Percentiles rank a stretch among this genome's conserved stretches.
These are phyloP conservation scores for Pinus albicaulis DNA, from an alignment of 75 land plant genomes.

Conservation along the genomic window DNA sequence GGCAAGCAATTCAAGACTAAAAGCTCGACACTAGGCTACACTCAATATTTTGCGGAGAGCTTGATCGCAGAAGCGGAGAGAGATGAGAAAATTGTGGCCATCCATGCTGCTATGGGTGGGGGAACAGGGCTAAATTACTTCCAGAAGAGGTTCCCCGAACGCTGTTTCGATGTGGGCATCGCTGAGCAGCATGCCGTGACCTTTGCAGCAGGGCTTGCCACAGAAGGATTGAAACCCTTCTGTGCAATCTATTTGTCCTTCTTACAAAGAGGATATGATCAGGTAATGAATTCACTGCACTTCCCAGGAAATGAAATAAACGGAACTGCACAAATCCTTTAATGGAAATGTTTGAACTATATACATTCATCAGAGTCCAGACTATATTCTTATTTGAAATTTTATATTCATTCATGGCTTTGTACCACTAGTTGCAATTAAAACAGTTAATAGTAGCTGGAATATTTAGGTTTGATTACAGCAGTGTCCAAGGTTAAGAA, in stretches of 20 bases:
- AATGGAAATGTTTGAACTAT: not conserved
- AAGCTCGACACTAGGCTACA: constrained; percentile 68
- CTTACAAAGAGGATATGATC: constrained; percentile 88
- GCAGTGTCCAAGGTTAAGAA: no score
- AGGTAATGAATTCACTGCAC: constrained; percentile 31
- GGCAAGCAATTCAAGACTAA: constrained; percentile 78
- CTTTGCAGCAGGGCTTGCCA: constrained; percentile 87
- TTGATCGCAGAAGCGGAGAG: constrained; percentile 79
- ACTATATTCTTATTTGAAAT: not conserved
- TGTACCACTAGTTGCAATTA: no score
- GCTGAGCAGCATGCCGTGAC: constrained; percentile 95
- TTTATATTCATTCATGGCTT: not conserved
- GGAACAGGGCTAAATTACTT: constrained; percentile 86
- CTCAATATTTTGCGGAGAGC: constrained; percentile 81
- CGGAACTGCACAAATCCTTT: not conserved
- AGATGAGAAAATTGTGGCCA: constrained; percentile 68
- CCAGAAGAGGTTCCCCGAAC: constrained; percentile 73
- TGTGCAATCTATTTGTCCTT: constrained; percentile 91
- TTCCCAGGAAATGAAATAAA: not conserved
- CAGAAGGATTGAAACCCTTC: constrained; percentile 86
- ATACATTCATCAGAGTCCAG: not conserved
- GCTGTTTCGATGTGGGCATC: constrained; percentile 90
- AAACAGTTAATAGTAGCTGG: no score
- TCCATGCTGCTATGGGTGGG: constrained; percentile 95
- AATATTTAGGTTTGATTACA: no score